phyloP scores from a whole-genome alignment of 2,329 filamentous ascomycete species.

The Alternaria ventricosa region DNA sequence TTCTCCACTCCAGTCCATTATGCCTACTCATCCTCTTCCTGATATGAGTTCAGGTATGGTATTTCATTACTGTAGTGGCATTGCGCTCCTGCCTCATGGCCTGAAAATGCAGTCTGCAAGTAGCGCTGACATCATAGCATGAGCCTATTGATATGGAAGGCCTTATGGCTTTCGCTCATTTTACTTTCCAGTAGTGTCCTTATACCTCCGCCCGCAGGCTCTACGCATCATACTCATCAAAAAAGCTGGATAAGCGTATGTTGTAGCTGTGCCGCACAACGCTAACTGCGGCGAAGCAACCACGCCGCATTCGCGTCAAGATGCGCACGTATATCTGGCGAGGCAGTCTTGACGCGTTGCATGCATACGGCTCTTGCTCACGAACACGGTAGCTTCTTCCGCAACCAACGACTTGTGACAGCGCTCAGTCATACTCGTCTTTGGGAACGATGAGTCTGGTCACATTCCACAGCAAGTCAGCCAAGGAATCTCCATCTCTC shows the following conservation, averaged over 20 bases:
- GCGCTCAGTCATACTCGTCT: not conserved
- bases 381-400: not conserved
- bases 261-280: slow-evolving; percentile 1
- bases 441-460: not conserved
- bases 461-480: not conserved
- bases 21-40: not conserved
- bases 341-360: not conserved
- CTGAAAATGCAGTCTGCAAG: not conserved
- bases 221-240: not conserved
- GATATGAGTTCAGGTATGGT: not conserved
- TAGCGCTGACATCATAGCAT: not conserved
- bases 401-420: not conserved
- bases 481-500: not conserved
- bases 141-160: not conserved
- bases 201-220: not conserved
- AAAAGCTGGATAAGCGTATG: not conserved
- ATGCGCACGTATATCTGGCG: not conserved
- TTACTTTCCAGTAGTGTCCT: not conserved
- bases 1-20: not conserved
- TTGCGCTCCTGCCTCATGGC: not conserved
- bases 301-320: slow-evolving; percentile 1
- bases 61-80: not conserved
- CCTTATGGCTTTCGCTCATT: not conserved
- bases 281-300: not conserved
- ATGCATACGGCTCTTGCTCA: not conserved